Evolutionary conservation across 2,329 filamentous ascomycete species (phyloP).

Genomic region (Colletotrichum orbiculare): DNA sequence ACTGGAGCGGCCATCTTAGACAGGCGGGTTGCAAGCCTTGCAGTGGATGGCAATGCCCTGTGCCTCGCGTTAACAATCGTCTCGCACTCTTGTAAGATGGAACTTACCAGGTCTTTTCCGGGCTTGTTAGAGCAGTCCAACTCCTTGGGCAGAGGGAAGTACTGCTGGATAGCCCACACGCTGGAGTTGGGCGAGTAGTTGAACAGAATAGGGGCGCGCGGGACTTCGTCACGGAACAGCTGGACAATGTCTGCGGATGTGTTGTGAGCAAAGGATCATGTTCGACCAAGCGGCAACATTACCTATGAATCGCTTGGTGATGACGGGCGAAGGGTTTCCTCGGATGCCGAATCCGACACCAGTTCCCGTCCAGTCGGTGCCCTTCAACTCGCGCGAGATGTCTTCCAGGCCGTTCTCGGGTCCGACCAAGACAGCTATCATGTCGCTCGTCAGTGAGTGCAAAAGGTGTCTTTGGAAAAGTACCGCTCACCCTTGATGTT

Average conservation of each 20-base stretch:
- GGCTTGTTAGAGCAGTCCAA: constrained; percentile 6
- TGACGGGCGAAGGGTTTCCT: constrained; percentile 18
- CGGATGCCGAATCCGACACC: constrained; percentile 33
- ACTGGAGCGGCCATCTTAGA: background rate
- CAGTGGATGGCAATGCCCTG: constrained; percentile 27
- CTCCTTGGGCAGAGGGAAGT: constrained; percentile 13
- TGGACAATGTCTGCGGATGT: constrained; percentile 18
- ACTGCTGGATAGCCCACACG: constrained; percentile 32
- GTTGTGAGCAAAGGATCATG: background rate
- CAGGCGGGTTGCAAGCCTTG: constrained; percentile 14
- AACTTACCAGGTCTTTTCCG: constrained; percentile 21
- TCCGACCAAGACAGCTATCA: constrained; percentile 21
- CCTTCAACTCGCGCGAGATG: constrained; percentile 15
- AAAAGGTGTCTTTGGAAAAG: background rate
- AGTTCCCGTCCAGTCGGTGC: constrained; percentile 22
- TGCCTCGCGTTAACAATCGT: background rate
- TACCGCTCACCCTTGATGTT: constrained; percentile 25
- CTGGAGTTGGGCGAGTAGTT: constrained; percentile 27
- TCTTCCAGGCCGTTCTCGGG: constrained; percentile 21
- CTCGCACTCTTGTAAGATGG: background rate
- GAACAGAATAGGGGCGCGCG: constrained; percentile 26
- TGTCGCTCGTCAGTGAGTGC: background rate
- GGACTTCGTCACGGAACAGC: constrained; percentile 22
- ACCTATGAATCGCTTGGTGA: constrained; percentile 28
- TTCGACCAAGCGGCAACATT: background rate